phyloP scores from a whole-genome alignment of 2,329 filamentous ascomycete genomes.

The Tolypocladium sp. region DNA sequence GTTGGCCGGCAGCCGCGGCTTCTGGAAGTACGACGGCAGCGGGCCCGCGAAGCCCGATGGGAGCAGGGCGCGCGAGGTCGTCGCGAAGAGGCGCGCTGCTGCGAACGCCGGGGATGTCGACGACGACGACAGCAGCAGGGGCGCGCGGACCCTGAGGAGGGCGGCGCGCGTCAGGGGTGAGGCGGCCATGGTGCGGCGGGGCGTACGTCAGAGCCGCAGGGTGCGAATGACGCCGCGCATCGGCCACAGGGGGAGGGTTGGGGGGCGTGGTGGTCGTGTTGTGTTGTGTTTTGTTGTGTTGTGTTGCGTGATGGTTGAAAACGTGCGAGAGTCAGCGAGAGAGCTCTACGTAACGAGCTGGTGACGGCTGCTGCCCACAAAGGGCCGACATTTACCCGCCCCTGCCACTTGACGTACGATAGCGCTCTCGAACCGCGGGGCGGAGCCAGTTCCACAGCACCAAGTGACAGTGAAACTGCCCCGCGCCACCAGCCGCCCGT shows the following conservation, averaged over 20 bases:
- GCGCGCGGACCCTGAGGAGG: slow-evolving; percentile 2
- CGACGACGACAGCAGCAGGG: slow-evolving; percentile 6
- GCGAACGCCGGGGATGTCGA: slow-evolving; percentile 7
- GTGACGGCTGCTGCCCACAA: no score
- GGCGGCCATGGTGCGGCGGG: slow-evolving; percentile 14
- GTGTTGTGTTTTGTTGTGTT: no score
- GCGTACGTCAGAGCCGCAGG: slow-evolving; percentile 6
- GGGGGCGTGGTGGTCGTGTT: background rate
- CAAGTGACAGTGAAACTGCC: slow-evolving; percentile 8
- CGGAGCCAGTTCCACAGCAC: background rate
- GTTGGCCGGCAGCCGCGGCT: slow-evolving; percentile 71
- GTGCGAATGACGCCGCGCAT: slow-evolving; percentile 5
- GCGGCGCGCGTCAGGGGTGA: slow-evolving; percentile 14
- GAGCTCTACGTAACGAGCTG: background rate
- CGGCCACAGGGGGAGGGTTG: background rate
- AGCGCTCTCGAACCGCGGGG: background rate
- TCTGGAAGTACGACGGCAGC: slow-evolving; percentile 71
- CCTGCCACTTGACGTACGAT: background rate
- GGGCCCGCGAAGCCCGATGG: slow-evolving; percentile 19
- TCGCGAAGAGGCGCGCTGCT: slow-evolving; percentile 18
- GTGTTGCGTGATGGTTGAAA: background rate
- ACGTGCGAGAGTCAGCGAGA: background rate
- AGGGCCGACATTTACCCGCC: slow-evolving; percentile 1
- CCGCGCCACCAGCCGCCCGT: slow-evolving; percentile 1
- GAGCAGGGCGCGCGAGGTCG: slow-evolving; percentile 21